Evolutionary conservation across 108 stramenopile genomes (phyloP), one percentile per base, ranked within the genome.

Genomic region (Nitzschia palea): DNA sequence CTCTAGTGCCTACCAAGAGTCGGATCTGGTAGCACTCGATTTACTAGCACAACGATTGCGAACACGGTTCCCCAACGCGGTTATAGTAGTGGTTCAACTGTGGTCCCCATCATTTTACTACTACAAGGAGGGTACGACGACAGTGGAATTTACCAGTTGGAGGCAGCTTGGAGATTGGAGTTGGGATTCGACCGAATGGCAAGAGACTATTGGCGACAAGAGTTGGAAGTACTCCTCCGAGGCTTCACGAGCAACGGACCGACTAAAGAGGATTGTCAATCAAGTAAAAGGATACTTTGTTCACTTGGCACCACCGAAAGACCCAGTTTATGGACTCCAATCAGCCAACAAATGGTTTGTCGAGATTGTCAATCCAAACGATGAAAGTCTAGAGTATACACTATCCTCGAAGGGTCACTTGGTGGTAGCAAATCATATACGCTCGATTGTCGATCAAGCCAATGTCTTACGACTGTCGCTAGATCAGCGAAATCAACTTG

Each of bases 51-150:
- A 42, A n/a, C 73, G 80, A 6, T 31, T 80, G 3, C 68, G 80
- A 3, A 64, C 56, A 44, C 74, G 80, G 18, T 80, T 75, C 56
- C 80, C 80, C 15, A 26, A 50, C 14, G 74, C 80, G 1, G 56
- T 51, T 6, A 62, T 80, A 3, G 47, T 80, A 5, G 31, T 75
- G 45, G 55, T 80, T 8, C 56, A 68, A 25, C 36, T 74, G 3
- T 80, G 79, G 79, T 60, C 50, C 28, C 79, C 79, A 23, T 59
- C 55, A 5, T 44, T 67, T 0, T 74, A 61, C 37, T 50, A 42
- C 28, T 30, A 67, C n/a, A 14, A 51, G 53, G 33, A 50, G 18
- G 17, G 22, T 1, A 36, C 30, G 22, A n/a, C 35, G 12, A 32
- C 8, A 28, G 35, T 73, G 20, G 55, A 55, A 15, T 74, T 67